Evolutionary conservation across 768 basidiomycete species (phyloP), one percentile per base, ranked within the genome.

Genomic region (Epithele typhae): DNA sequence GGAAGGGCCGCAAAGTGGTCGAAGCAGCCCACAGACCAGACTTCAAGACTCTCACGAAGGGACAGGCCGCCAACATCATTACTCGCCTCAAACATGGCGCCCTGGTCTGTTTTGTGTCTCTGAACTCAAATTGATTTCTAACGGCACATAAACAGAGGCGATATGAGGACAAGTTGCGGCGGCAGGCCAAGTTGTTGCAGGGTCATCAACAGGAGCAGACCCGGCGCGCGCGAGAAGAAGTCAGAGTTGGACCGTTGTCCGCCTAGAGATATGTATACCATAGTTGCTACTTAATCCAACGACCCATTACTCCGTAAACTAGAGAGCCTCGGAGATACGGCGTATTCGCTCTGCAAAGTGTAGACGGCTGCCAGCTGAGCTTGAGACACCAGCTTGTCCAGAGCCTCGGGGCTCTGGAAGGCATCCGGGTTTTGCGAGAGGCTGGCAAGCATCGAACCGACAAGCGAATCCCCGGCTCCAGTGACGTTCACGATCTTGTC

Each of bases 401-500:
- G 56, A 2, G 66, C 55, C 3, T 49, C 47, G 11, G 76, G 78
- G 45, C 70, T 64, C n/a, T 68, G 63, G 48, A 87, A 78, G 4
- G 68, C 60, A 19, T 62, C 55, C 9, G 71, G 74, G 22, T 65
- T 56, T 18, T 71, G 55, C 5, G 71, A 63, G 11, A 92, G 64
- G 8, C 71, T 69, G 5, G 91, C 85, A n/a, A 94, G 64, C 24
- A 96, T 59, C 1, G 85, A 79, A 5, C 93, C 94, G 1, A 89
- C 92, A 21, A 96, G 77, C 3, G 89, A 84, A 66, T 97, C 94
- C 0, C 94, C 94, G 1, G 90, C 93, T 1, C 95, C 95, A 0
- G 94, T 97, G 8, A 91, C 89, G 54, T 84, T 93, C 18, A 84
- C 66, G 9, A 71, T 56, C 21, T 62, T 57, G 14, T 62, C 60